These are phyloP conservation scores for Aquilaria malaccensis DNA, from an alignment of 345 rosid species.

Conservation along the genomic window DNA sequence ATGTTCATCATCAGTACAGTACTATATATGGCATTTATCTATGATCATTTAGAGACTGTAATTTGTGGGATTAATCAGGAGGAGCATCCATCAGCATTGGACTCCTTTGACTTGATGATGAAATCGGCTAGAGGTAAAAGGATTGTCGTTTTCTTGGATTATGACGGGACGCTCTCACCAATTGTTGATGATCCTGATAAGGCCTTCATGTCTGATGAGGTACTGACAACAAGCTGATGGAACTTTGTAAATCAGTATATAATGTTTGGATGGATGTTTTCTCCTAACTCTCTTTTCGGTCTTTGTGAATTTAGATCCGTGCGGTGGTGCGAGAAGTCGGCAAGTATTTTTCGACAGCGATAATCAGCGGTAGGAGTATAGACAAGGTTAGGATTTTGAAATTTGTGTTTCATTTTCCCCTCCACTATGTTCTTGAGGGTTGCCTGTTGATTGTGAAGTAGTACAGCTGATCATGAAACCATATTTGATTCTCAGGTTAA, in stretches of 20 bases:
- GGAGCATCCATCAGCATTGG: conserved; percentile 53
- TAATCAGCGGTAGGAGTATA: conserved; percentile 58
- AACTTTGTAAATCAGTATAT: background rate
- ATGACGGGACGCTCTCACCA: conserved; percentile 72
- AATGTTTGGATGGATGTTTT: background rate
- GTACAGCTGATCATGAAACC: background rate
- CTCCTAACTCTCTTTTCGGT: background rate
- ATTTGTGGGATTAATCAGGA: conserved; percentile 13
- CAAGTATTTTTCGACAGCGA: conserved; percentile 50
- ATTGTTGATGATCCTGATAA: conserved; percentile 57
- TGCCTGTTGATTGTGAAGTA: background rate
- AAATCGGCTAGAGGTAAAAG: conserved; percentile 40
- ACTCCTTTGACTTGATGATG: conserved; percentile 36
- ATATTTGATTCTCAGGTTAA: conserved; percentile 17
- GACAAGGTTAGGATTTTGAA: conserved; percentile 34
- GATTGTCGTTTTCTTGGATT: conserved; percentile 52
- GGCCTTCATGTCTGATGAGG: conserved; percentile 64
- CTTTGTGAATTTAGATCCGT: conserved; percentile 39
- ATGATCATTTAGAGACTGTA: background rate
- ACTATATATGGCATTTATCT: background rate
- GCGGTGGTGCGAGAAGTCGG: conserved; percentile 51
- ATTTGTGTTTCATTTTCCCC: too few relatives aligned
- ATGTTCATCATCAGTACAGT: background rate
- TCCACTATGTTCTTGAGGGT: background rate
- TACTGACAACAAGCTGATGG: conserved; percentile 7